phyloP scores from a whole-genome alignment of 2,329 filamentous ascomycete species.

The Lecanicillium sp. region DNA sequence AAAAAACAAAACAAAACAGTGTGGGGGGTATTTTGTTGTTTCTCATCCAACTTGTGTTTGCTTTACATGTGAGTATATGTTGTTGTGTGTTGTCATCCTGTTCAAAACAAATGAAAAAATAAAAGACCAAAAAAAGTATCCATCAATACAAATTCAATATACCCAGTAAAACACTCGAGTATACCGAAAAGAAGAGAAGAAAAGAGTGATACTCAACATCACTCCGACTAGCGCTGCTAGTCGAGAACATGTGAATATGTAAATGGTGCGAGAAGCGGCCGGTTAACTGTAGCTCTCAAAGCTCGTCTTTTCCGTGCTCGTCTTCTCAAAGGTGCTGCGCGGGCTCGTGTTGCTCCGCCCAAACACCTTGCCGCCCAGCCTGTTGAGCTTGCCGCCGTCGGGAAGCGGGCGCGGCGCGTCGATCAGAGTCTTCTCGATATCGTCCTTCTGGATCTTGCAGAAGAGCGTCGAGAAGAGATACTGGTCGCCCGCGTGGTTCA shows the following conservation, averaged over 20 bases:
- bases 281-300: conserved; percentile 28
- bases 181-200: background rate
- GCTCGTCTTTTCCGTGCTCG: conserved; percentile 43
- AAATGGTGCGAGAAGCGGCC: background rate
- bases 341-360: conserved; percentile 47
- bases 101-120: conserved; percentile 3
- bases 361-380: conserved; percentile 52
- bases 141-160: conserved; percentile 6
- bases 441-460: conserved; percentile 70
- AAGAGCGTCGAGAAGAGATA: conserved; percentile 94
- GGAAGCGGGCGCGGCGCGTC: conserved; percentile 36
- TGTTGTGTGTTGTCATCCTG: background rate
- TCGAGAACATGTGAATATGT: background rate
- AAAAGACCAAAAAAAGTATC: background rate
- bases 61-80: too few species aligned
- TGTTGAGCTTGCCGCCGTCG: conserved; percentile 49
- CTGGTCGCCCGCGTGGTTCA: conserved; percentile 82
- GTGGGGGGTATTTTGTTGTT: conserved; percentile 25
- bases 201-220: conserved; percentile 12
- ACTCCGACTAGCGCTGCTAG: conserved; percentile 11
- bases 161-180: background rate
- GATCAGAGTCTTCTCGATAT: conserved; percentile 51
- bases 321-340: conserved; percentile 46
- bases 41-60: conserved; percentile 23
- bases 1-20: conserved; percentile 11